A percentile compares a stretch with the other conserved stretches of the same genome.
These are phyloP conservation scores for Atkinsonella texensis DNA, from an alignment of 2,329 filamentous ascomycete genomes.

Conservation along the genomic window DNA sequence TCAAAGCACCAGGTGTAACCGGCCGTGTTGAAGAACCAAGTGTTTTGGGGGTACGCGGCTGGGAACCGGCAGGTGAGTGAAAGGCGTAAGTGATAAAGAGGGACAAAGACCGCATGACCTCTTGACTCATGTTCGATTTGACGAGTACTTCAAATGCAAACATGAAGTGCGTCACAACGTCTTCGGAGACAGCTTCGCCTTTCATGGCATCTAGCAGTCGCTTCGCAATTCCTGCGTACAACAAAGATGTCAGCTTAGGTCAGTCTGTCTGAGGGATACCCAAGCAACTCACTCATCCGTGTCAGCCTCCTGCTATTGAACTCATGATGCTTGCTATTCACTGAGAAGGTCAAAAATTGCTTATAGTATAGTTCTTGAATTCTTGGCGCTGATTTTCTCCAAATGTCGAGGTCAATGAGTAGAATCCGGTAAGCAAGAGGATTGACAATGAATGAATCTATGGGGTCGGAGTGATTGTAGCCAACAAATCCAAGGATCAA, in stretches of 20 bases:
- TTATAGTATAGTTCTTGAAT: constrained; percentile 86
- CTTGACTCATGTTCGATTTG: constrained; percentile 67
- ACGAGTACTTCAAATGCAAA: constrained; percentile 69
- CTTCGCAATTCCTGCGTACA: constrained; percentile 67
- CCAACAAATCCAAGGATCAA: constrained; percentile 79
- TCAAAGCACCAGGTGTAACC: constrained; percentile 26
- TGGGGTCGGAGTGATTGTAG: constrained; percentile 66
- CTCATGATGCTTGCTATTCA: constrained; percentile 80
- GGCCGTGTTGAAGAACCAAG: constrained; percentile 26
- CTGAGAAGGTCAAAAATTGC: constrained; percentile 79
- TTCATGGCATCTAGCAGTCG: constrained; percentile 84
- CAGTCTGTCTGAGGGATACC: not conserved
- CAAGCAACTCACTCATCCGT: constrained; percentile 64
- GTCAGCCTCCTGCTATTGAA: constrained; percentile 83
- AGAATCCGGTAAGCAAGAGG: constrained; percentile 87
- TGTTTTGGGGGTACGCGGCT: constrained; percentile 39
- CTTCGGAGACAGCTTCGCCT: constrained; percentile 60
- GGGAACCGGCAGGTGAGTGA: constrained; percentile 43
- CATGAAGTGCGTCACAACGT: constrained; percentile 66
- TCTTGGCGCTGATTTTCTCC: constrained; percentile 64
- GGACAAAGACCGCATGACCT: constrained; percentile 75
- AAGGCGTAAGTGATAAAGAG: constrained; percentile 90
- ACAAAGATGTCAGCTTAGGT: constrained; percentile 10
- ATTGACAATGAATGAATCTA: constrained; percentile 89
- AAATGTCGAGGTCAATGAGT: constrained; percentile 85